phyloP scores from a whole-genome alignment of 2,329 filamentous ascomycete genomes.

The Aspergillus pseudotamarii region DNA sequence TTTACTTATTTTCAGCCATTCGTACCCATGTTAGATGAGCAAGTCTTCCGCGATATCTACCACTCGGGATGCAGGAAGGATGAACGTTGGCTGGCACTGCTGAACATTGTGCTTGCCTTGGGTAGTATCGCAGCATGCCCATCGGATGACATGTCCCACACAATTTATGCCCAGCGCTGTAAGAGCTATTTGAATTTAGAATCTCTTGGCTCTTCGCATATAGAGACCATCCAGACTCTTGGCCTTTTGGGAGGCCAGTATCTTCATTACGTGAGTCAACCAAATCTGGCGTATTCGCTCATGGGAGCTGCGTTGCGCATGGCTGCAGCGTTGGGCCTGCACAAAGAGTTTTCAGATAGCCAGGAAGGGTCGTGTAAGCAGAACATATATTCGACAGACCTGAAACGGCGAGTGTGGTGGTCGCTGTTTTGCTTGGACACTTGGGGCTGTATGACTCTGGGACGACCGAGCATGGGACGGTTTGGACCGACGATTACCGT shows the following conservation, averaged over 20 bases:
- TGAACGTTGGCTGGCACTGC: slow-evolving; percentile 69
- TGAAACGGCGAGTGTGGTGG: slow-evolving; percentile 73
- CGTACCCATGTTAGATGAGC: slow-evolving; percentile 73
- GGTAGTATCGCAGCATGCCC: slow-evolving; percentile 71
- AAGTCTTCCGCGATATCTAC: slow-evolving; percentile 68
- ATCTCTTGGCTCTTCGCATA: slow-evolving; percentile 68
- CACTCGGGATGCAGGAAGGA: slow-evolving; percentile 65
- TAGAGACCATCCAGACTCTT: slow-evolving; percentile 74
- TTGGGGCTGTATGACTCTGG: slow-evolving; percentile 72
- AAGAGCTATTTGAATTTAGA: slow-evolving; percentile 69
- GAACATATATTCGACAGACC: slow-evolving; percentile 59
- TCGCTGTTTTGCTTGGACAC: slow-evolving; percentile 73
- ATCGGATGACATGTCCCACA: slow-evolving; percentile 64
- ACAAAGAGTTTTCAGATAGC: slow-evolving; percentile 62
- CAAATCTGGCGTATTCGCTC: slow-evolving; percentile 74
- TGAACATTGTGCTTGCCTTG: slow-evolving; percentile 77
- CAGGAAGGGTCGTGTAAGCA: slow-evolving; percentile 47
- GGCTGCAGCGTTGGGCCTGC: slow-evolving; percentile 72
- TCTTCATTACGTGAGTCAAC: slow-evolving; percentile 75
- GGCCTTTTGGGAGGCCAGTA: slow-evolving; percentile 75
- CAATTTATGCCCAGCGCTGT: slow-evolving; percentile 69
- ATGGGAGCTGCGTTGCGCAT: slow-evolving; percentile 72
- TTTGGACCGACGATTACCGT: slow-evolving; percentile 71
- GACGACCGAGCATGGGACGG: slow-evolving; percentile 69
- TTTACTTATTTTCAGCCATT: slow-evolving; percentile 74